Conservation (phyloP, 345 rosid genomes). For the Ceriops zippeliana region DNA sequence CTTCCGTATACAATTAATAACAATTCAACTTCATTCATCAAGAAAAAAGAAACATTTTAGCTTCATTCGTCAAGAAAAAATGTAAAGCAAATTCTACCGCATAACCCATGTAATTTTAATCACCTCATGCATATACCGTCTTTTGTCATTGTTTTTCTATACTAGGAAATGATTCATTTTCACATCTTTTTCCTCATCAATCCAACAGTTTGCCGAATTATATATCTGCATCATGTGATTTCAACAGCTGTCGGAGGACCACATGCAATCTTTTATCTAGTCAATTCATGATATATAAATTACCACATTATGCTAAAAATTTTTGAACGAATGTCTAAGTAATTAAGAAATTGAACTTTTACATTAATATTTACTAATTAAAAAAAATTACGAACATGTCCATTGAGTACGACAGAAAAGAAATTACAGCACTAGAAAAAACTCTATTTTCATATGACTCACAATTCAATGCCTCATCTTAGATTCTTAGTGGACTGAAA, state of each 20-base stretch:
- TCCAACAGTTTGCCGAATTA: not conserved
- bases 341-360: too few species aligned
- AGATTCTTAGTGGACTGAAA: too few species aligned
- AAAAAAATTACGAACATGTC: not conserved
- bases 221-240: conserved; percentile 7
- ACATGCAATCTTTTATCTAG: conserved; percentile 2
- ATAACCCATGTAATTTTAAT: too few species aligned
- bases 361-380: too few species aligned
- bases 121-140: not conserved
- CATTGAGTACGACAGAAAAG: not conserved
- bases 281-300: not conserved
- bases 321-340: too few species aligned
- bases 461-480: not conserved
- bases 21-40: too few species aligned
- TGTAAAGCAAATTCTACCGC: too few species aligned
- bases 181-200: conserved; percentile 6
- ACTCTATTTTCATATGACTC: not conserved
- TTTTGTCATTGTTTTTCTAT: not conserved
- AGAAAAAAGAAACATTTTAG: too few species aligned
- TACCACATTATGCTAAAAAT: too few species aligned
- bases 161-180: conserved; percentile 5
- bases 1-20: too few species aligned
- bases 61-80: too few species aligned
- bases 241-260: conserved; percentile 10
- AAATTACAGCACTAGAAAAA: not conserved